phyloP scores from a whole-genome alignment of 768 basidiomycete species.

The Lanmaoa rubissima region DNA sequence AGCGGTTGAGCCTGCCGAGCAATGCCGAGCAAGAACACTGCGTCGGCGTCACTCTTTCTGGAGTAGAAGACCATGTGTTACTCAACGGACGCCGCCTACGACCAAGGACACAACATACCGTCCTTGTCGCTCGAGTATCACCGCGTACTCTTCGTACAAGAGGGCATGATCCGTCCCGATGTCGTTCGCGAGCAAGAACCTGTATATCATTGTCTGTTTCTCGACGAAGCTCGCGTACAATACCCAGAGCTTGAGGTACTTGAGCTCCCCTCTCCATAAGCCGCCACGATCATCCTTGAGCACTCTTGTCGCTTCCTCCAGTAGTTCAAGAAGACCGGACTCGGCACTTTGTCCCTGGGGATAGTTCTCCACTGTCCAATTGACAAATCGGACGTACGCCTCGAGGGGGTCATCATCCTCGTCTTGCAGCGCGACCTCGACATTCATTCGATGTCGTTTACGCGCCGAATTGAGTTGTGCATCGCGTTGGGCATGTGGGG shows the following conservation, averaged over 20 bases:
- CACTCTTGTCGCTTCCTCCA: slow-evolving; percentile 88
- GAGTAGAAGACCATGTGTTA: neutral
- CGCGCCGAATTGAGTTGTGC: slow-evolving; percentile 63
- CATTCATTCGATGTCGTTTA: slow-evolving; percentile 66
- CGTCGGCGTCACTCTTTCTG: slow-evolving; percentile 88
- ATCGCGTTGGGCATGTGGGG: slow-evolving; percentile 76
- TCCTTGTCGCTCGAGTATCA: slow-evolving; percentile 76
- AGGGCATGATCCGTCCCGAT: slow-evolving; percentile 79
- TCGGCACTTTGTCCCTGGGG: slow-evolving; percentile 89
- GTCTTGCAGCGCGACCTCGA: slow-evolving; percentile 63
- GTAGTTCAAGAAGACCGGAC: slow-evolving; percentile 85
- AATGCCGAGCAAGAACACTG: slow-evolving; percentile 84
- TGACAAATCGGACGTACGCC: slow-evolving; percentile 80
- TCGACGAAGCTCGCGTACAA: slow-evolving; percentile 93
- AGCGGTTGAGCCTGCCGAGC: slow-evolving; percentile 78
- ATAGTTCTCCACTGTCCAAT: slow-evolving; percentile 93
- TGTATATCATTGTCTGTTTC: slow-evolving; percentile 82
- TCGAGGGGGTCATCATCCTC: slow-evolving; percentile 86
- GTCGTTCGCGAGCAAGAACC: slow-evolving; percentile 87
- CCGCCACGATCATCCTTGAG: slow-evolving; percentile 76
- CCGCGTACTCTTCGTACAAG: slow-evolving; percentile 92
- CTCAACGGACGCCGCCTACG: slow-evolving; percentile 29
- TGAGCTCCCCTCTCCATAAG: slow-evolving; percentile 72
- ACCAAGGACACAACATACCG: slow-evolving; percentile 52
- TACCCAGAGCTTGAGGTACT: slow-evolving; percentile 93